A percentile compares a stretch with the other conserved stretches of the same genome.
These are phyloP conservation scores for Quercus tomentella DNA, from an alignment of 331 rosid species.

Conservation along the genomic window DNA sequence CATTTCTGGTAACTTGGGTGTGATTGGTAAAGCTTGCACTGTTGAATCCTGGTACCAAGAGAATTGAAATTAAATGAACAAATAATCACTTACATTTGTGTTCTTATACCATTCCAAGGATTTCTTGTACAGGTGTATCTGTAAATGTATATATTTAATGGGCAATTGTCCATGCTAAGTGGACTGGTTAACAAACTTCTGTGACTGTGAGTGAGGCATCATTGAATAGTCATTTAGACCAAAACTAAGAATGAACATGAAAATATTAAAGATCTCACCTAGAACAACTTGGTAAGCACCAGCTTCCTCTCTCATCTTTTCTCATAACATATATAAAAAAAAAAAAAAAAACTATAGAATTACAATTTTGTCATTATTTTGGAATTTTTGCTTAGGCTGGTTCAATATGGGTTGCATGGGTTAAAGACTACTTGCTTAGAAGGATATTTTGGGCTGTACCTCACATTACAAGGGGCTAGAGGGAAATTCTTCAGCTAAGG, in stretches of 20 bases:
- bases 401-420: too few relatives aligned
- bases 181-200: background rate
- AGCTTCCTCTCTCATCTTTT: background rate
- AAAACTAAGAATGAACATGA: background rate
- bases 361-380: too few relatives aligned
- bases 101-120: background rate
- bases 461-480: too few relatives aligned
- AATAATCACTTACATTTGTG: background rate
- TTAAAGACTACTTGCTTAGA: too few relatives aligned
- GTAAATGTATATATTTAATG: background rate
- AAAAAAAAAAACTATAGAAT: too few relatives aligned
- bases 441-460: too few relatives aligned
- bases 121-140: background rate
- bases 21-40: background rate
- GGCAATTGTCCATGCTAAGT: background rate
- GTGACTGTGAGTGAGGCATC: background rate
- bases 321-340: too few relatives aligned
- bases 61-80: background rate
- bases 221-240: background rate
- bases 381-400: too few relatives aligned
- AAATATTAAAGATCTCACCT: background rate
- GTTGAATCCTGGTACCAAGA: background rate
- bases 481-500: too few relatives aligned
- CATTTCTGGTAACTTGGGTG: background rate
- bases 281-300: background rate